A percentile compares a stretch with the other conserved stretches of the same genome.
phyloP scores from a whole-genome alignment of 129 eudicot genomes.

The Ambrosia artemisiifolia region DNA sequence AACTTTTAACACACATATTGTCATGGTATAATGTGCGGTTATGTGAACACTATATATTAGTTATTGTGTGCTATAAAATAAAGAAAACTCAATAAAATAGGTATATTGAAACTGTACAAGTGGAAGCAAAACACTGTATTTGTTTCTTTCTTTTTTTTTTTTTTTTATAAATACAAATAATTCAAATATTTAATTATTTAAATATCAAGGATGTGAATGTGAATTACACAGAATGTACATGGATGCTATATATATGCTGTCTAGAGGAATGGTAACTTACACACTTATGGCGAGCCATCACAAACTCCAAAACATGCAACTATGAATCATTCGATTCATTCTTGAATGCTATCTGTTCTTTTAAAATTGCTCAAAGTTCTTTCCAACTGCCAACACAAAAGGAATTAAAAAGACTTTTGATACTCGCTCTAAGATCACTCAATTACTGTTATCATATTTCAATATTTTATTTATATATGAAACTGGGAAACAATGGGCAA shows the following conservation, averaged over 20 bases:
- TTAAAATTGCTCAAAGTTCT: constrained; percentile 42
- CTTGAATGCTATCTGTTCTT: constrained; percentile 36
- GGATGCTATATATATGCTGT: constrained; percentile 27
- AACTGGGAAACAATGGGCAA: background rate
- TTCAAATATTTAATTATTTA: constrained; percentile 5
- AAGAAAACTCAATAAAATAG: too few species aligned
- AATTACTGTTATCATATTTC: background rate
- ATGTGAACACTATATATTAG: too few species aligned
- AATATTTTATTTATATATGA: background rate
- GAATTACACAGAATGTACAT: constrained; percentile 29
- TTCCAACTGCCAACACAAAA: constrained; percentile 58
- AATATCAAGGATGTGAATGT: constrained; percentile 6
- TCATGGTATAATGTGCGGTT: too few species aligned
- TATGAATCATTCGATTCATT: constrained; percentile 29
- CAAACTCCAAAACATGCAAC: constrained; percentile 9
- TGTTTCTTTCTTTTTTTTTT: background rate
- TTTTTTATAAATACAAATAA: background rate
- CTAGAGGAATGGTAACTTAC: constrained; percentile 29
- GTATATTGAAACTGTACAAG: background rate
- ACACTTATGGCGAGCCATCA: constrained; percentile 13
- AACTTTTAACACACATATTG: too few species aligned
- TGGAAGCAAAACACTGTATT: background rate
- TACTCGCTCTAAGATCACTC: too few species aligned
- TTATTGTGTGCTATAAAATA: too few species aligned
- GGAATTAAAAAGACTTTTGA: too few species aligned